These are phyloP conservation scores for Scutellaria galericulata DNA, from an alignment of 257 asterid species.

Conservation along the genomic window DNA sequence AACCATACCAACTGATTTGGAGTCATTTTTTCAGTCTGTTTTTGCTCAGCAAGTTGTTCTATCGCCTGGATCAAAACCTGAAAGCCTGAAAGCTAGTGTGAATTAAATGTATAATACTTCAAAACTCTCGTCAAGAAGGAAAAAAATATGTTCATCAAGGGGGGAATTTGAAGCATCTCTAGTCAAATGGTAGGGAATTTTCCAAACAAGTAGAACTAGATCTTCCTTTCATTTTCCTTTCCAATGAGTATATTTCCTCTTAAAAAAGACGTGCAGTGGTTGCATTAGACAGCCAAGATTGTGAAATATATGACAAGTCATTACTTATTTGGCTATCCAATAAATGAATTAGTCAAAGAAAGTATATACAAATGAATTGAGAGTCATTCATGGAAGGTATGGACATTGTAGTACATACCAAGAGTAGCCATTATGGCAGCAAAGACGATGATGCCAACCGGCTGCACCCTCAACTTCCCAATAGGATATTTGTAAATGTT, in stretches of 20 bases:
- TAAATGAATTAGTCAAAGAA: background rate
- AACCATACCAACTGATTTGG: constrained; percentile 70
- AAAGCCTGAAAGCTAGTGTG: constrained; percentile 57
- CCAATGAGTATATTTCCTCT: background rate
- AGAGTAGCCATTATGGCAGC: constrained; percentile 98
- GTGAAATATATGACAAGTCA: background rate
- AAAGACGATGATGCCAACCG: constrained; percentile 89
- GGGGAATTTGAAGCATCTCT: background rate
- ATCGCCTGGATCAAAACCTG: constrained; percentile 84
- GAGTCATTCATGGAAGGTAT: constrained; percentile 13
- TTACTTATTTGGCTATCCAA: constrained; percentile 9
- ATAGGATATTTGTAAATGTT: constrained; percentile 90
- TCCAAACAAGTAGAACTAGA: constrained; percentile 7
- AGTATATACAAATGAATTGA: background rate
- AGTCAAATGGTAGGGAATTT: background rate
- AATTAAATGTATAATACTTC: background rate
- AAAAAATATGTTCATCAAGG: background rate
- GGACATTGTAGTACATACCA: constrained; percentile 50
- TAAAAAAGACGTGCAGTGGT: background rate
- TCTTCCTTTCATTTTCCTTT: background rate
- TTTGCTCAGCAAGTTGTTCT: constrained; percentile 61
- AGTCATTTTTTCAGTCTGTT: constrained; percentile 62
- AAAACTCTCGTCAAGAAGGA: background rate
- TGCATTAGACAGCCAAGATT: background rate
- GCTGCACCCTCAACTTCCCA: constrained; percentile 95